Evolutionary conservation across 2,329 filamentous ascomycete species (phyloP).

Genomic region (Graphium sp.): DNA sequence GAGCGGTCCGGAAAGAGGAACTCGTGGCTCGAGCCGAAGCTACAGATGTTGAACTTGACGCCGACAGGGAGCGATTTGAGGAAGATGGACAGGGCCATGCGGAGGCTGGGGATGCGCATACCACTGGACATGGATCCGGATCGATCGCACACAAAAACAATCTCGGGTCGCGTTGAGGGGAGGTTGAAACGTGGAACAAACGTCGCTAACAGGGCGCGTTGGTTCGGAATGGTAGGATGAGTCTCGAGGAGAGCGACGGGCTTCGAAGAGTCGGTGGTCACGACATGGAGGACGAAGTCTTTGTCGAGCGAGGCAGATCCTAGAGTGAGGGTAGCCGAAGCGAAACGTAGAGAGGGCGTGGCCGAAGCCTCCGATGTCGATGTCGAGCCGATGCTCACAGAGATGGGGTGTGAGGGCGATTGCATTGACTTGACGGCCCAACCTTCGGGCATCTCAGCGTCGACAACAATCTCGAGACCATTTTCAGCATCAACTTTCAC

Average conservation of each 20-base stretch:
- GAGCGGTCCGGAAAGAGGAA: constrained; percentile 30
- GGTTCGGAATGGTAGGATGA: constrained; percentile 41
- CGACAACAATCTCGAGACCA: constrained; percentile 13
- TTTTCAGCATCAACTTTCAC: background rate
- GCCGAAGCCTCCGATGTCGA: constrained; percentile 22
- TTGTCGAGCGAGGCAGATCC: constrained; percentile 33
- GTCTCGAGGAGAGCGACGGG: constrained; percentile 50
- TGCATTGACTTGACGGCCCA: constrained; percentile 43
- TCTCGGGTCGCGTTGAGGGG: constrained; percentile 34
- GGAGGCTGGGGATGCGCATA: constrained; percentile 32
- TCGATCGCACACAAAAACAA: constrained; percentile 58
- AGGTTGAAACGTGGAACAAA: constrained; percentile 55
- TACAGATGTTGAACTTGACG: constrained; percentile 53
- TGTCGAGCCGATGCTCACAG: constrained; percentile 44
- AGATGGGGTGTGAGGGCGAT: constrained; percentile 52
- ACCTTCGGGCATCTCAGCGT: constrained; percentile 28
- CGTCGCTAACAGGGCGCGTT: constrained; percentile 53
- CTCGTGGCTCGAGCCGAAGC: constrained; percentile 33
- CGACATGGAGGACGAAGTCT: constrained; percentile 52
- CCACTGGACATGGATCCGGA: constrained; percentile 44
- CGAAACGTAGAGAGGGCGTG: constrained; percentile 36
- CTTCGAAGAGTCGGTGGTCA: constrained; percentile 39
- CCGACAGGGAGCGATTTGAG: constrained; percentile 48
- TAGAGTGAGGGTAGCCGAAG: constrained; percentile 42
- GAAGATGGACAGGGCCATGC: constrained; percentile 42